A percentile compares a stretch with the other conserved stretches of the same genome.
These are phyloP conservation scores for Podospora sp. DNA, from an alignment of 495 filamentous ascomycete species.

Conservation along the genomic window DNA sequence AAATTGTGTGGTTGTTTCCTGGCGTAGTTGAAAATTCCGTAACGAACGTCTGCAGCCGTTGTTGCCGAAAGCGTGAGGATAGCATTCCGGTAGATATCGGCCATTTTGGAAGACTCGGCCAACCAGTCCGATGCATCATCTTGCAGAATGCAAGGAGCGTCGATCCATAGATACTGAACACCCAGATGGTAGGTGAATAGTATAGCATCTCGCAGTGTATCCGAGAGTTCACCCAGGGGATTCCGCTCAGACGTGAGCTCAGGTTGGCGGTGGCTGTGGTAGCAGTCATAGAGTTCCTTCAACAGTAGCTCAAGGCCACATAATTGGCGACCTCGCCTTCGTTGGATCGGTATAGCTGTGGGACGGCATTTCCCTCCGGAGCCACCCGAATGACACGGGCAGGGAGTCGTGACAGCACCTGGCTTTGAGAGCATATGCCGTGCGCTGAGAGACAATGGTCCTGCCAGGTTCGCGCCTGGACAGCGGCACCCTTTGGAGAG, in stretches of 20 bases:
- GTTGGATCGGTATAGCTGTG: background rate
- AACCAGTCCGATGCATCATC: background rate
- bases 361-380: background rate
- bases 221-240: constrained; percentile 3
- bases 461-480: background rate
- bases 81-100: background rate
- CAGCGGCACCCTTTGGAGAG: background rate
- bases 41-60: background rate
- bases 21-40: background rate
- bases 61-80: constrained; percentile 2
- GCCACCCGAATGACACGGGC: background rate
- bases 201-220: constrained; percentile 4
- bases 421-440: background rate
- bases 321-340: background rate
- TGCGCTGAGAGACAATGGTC: background rate
- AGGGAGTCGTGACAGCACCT: background rate
- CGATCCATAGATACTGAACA: constrained; percentile 9
- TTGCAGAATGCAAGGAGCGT: constrained; percentile 8
- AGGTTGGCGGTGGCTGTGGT: background rate
- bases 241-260: background rate
- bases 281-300: background rate
- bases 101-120: constrained; percentile 1
- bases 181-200: background rate
- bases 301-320: background rate
- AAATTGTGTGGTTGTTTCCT: background rate